phyloP scores from a whole-genome alignment of 2,329 filamentous ascomycete species.

The Calonectria ilicicola region DNA sequence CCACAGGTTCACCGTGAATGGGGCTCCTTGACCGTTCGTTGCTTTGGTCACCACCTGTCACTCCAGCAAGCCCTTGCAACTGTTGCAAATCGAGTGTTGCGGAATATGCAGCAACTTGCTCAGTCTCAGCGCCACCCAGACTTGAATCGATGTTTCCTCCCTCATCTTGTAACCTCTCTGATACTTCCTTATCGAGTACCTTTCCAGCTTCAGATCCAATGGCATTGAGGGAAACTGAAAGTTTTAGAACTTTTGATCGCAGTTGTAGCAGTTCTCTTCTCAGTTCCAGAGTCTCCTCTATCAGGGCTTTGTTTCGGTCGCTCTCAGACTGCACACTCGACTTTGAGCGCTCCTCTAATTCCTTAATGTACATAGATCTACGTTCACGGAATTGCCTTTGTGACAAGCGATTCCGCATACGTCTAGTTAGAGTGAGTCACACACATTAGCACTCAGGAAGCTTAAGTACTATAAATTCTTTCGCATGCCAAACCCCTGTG shows the following conservation, averaged over 20 bases:
- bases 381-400: conserved; percentile 6
- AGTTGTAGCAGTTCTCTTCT: not conserved
- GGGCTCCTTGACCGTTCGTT: too few species aligned
- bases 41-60: too few species aligned
- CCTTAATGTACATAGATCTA: conserved; percentile 11
- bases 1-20: too few species aligned
- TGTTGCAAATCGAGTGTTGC: too few species aligned
- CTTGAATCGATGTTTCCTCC: too few species aligned
- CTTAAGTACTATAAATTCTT: too few species aligned
- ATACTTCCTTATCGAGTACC: not conserved
- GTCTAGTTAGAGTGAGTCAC: not conserved
- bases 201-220: not conserved
- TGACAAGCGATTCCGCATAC: not conserved
- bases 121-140: too few species aligned
- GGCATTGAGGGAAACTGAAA: not conserved
- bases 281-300: not conserved
- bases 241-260: not conserved
- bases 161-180: too few species aligned
- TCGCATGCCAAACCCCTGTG: too few species aligned
- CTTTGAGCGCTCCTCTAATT: conserved; percentile 1
- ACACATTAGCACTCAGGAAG: too few species aligned
- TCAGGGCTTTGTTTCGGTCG: not conserved
- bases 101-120: too few species aligned
- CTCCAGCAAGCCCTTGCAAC: too few species aligned
- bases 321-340: not conserved